Conservation (phyloP, 805 yeast genomes). For the Saturnispora sekii region DNA sequence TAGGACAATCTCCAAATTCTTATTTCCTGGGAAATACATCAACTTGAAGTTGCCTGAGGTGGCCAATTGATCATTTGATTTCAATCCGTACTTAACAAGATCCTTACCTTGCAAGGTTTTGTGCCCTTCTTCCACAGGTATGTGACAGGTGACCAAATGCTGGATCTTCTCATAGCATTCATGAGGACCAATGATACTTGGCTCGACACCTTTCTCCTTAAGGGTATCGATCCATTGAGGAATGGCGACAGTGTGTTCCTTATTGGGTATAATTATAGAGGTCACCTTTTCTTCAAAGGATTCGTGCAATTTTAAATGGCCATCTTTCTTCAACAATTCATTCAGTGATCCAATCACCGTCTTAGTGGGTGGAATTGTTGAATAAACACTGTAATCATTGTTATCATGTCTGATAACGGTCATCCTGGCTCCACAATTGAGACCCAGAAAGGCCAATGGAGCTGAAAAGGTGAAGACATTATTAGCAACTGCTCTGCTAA, state of each 20-base stretch:
- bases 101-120: background rate
- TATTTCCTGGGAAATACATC: constrained; percentile 45
- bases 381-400: constrained; percentile 37
- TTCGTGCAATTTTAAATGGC: constrained; percentile 25
- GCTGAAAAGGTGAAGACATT: constrained; percentile 28
- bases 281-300: constrained; percentile 31
- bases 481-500: constrained; percentile 26
- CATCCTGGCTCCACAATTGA: constrained; percentile 31
- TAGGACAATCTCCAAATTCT: constrained; percentile 47
- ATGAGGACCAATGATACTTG: constrained; percentile 1
- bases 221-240: background rate
- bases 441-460: constrained; percentile 22
- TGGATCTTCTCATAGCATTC: background rate
- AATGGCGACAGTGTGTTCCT: constrained; percentile 44
- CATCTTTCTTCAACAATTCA: constrained; percentile 16
- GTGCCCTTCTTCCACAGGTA: background rate
- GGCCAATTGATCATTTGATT: constrained; percentile 13
- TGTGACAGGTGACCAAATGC: constrained; percentile 1
- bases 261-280: constrained; percentile 50
- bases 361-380: constrained; percentile 45
- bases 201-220: background rate
- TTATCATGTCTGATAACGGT: constrained; percentile 23
- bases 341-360: constrained; percentile 34
- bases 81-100: constrained; percentile 27
- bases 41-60: constrained; percentile 39